phyloP scores from a whole-genome alignment of 2,329 filamentous ascomycete genomes.

The Neonectria punicea region DNA sequence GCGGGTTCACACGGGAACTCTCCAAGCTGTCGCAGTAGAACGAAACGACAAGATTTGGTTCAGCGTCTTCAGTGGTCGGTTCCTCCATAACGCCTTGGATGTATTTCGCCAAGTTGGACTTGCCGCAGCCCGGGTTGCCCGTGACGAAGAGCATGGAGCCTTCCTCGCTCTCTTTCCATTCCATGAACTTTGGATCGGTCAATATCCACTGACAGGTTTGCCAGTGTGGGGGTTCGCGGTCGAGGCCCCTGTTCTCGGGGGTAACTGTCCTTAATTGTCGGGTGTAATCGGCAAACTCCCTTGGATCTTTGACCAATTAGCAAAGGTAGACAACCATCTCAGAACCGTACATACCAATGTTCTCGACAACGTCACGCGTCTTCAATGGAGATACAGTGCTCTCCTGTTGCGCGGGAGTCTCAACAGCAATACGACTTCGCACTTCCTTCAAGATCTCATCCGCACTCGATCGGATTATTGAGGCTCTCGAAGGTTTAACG shows the following conservation, averaged over 20 bases:
- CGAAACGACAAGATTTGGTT: constrained; percentile 27
- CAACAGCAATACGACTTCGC: constrained; percentile 9
- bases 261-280: constrained; percentile 27
- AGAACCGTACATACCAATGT: constrained; percentile 19
- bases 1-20: constrained; percentile 31
- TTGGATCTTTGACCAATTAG: constrained; percentile 22
- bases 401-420: constrained; percentile 12
- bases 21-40: constrained; percentile 37
- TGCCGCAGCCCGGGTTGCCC: constrained; percentile 34
- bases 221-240: constrained; percentile 32
- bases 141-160: constrained; percentile 34
- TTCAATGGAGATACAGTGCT: constrained; percentile 10
- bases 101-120: constrained; percentile 35
- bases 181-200: constrained; percentile 21
- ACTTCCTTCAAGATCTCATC: constrained; percentile 28
- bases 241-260: constrained; percentile 32
- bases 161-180: constrained; percentile 27
- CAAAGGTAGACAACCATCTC: not conserved
- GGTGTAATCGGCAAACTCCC: constrained; percentile 24
- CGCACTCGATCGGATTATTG: constrained; percentile 29
- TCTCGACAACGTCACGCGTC: constrained; percentile 16
- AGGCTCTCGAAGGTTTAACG: constrained; percentile 19
- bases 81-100: constrained; percentile 32
- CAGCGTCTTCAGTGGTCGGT: constrained; percentile 6
- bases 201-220: constrained; percentile 35